Evolutionary conservation across 331 rosid genomes (phyloP).

Genomic region (Malus hybrid): DNA sequence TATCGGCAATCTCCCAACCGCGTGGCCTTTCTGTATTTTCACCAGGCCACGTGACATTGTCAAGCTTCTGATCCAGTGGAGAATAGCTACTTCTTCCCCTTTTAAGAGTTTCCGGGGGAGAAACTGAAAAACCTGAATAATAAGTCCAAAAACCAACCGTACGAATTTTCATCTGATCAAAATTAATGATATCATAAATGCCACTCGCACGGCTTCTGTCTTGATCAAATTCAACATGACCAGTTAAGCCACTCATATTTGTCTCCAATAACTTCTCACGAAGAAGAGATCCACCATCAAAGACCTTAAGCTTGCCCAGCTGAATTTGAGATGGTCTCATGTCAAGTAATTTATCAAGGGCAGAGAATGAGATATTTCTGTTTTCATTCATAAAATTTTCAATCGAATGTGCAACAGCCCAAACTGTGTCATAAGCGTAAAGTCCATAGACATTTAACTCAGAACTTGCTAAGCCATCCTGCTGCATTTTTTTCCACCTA

Average conservation of each 20-base stretch:
- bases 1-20: constrained; percentile 80
- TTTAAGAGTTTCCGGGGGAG: constrained; percentile 41
- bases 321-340: constrained; percentile 30
- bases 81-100: constrained; percentile 14
- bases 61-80: constrained; percentile 48
- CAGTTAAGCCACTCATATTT: constrained; percentile 67
- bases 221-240: constrained; percentile 45
- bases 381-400: constrained; percentile 38
- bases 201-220: constrained; percentile 44
- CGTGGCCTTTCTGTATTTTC: constrained; percentile 66
- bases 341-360: constrained; percentile 18
- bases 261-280: constrained; percentile 36
- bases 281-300: constrained; percentile 59
- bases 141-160: constrained; percentile 81
- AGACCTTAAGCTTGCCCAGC: constrained; percentile 55
- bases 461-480: constrained; percentile 27
- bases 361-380: constrained; percentile 49
- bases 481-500: constrained; percentile 47
- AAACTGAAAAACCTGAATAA: constrained; percentile 57
- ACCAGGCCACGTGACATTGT: constrained; percentile 77
- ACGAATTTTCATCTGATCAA: constrained; percentile 30
- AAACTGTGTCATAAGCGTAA: constrained; percentile 74
- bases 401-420: constrained; percentile 63
- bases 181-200: constrained; percentile 74
- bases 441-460: constrained; percentile 63